These are phyloP conservation scores for Colletotrichum sp. DNA, from an alignment of 2,329 filamentous ascomycete genomes.

Conservation along the genomic window DNA sequence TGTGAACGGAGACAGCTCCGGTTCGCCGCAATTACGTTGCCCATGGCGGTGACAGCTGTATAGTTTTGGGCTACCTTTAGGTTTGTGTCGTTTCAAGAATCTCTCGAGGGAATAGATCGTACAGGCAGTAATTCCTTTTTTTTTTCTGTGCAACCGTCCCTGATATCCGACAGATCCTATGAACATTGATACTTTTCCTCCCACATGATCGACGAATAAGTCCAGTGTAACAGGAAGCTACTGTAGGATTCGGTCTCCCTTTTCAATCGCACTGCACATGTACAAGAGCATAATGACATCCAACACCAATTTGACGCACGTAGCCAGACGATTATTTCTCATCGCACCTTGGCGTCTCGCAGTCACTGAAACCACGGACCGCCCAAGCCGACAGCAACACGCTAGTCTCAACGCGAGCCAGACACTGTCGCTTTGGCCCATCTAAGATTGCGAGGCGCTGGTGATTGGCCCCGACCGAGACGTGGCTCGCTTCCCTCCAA, in stretches of 20 bases:
- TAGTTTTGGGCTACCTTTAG: fast-evolving
- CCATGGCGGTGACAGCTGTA: not conserved
- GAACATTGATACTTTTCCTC: not conserved
- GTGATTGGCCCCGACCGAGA: not conserved
- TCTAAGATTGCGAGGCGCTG: not conserved
- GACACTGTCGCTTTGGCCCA: not conserved
- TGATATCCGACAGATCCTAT: not conserved
- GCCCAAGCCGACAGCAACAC: not conserved
- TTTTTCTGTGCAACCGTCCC: not conserved
- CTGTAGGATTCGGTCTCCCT: fast-evolving
- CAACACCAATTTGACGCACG: not conserved
- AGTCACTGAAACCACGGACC: not conserved
- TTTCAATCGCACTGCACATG: not conserved
- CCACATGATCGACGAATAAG: fast-evolving
- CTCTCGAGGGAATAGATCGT: not conserved
- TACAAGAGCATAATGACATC: not conserved
- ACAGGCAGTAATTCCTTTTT: not conserved
- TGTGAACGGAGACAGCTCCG: not conserved
- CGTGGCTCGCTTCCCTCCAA: not conserved
- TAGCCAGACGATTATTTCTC: not conserved
- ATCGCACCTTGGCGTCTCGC: not conserved
- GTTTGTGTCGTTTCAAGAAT: not conserved
- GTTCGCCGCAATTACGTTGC: not conserved
- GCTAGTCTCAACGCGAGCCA: not conserved
- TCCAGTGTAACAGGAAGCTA: not conserved